These are phyloP conservation scores for Glycyrrhiza uralensis DNA, from an alignment of 306 rosid species.

Conservation along the genomic window DNA sequence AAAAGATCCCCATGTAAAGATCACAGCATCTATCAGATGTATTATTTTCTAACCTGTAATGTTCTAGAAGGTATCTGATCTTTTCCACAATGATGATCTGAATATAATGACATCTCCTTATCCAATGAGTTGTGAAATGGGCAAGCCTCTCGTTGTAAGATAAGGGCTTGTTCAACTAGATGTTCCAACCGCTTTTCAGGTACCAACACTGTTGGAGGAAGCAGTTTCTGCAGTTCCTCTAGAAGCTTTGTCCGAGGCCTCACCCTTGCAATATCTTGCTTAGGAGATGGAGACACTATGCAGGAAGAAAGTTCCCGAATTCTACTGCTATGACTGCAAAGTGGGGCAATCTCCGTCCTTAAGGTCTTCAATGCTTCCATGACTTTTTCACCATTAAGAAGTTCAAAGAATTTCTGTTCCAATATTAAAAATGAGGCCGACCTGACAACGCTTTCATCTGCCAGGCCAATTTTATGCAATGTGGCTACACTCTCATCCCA, in stretches of 20 bases:
- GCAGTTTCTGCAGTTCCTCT: constrained; percentile 85
- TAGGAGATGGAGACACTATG: constrained; percentile 59
- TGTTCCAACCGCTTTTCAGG: constrained; percentile 95
- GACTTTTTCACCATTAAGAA: constrained; percentile 60
- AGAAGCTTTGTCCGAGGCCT: constrained; percentile 72
- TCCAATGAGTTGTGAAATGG: constrained; percentile 81
- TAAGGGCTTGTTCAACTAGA: constrained; percentile 90
- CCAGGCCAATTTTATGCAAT: constrained; percentile 62
- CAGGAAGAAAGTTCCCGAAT: constrained; percentile 78
- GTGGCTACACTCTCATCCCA: constrained; percentile 82
- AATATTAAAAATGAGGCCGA: constrained; percentile 75
- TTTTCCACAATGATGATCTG: constrained; percentile 91
- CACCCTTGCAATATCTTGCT: constrained; percentile 38
- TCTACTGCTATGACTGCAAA: constrained; percentile 51
- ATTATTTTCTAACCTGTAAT: constrained; percentile 65
- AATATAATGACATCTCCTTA: constrained; percentile 83
- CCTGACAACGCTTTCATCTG: constrained; percentile 53
- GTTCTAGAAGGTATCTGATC: constrained; percentile 90
- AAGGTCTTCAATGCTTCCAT: constrained; percentile 82
- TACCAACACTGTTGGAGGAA: constrained; percentile 85
- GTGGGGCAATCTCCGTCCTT: constrained; percentile 84
- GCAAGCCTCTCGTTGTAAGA: constrained; percentile 87
- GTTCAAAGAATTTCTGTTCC: constrained; percentile 90
- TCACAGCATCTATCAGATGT: constrained; percentile 1
- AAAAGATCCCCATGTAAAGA: background rate